phyloP scores from a whole-genome alignment of 2,329 filamentous ascomycete genomes.

The Cladosporium sp. region DNA sequence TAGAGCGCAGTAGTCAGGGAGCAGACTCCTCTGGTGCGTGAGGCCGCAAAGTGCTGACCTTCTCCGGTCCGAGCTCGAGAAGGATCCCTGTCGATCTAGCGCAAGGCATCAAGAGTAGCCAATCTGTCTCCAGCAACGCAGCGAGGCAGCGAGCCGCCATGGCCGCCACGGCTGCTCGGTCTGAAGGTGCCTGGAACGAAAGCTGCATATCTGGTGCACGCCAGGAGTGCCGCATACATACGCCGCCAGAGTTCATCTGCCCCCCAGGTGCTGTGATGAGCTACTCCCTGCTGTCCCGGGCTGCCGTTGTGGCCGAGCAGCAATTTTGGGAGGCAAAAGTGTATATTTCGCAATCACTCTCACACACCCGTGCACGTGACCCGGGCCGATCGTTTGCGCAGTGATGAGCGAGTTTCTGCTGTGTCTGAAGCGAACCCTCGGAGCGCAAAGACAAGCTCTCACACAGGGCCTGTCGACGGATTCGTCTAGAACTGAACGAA shows the following conservation, averaged over 20 bases:
- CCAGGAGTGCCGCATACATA: slow-evolving; percentile 7
- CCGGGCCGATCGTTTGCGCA: too few relatives aligned
- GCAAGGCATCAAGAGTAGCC: slow-evolving; percentile 10
- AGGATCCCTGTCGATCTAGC: slow-evolving; percentile 14
- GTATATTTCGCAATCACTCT: too few relatives aligned
- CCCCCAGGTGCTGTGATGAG: slow-evolving; percentile 1
- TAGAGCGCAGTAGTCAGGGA: slow-evolving; percentile 2
- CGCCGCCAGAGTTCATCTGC: slow-evolving; percentile 7
- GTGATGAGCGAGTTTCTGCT: neutral
- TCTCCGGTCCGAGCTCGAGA: slow-evolving; percentile 4
- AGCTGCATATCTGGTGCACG: slow-evolving; percentile 9
- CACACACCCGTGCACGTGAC: too few relatives aligned
- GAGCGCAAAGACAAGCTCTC: neutral
- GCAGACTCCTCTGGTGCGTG: slow-evolving; percentile 5
- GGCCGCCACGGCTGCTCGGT: neutral
- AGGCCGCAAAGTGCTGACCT: neutral
- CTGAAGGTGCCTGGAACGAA: slow-evolving; percentile 9
- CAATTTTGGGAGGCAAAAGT: too few relatives aligned
- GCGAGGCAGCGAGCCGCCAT: slow-evolving; percentile 9
- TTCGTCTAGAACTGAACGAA: neutral
- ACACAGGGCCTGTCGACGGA: neutral
- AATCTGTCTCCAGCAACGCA: neutral
- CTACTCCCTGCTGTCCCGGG: neutral
- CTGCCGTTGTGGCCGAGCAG: too few relatives aligned
- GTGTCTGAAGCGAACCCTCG: slow-evolving; percentile 2